Percentiles rank a stretch among this genome's conserved stretches.
Evolutionary conservation across 495 filamentous ascomycete species (phyloP).

Genomic region (Aspergillus olivimuriae): DNA sequence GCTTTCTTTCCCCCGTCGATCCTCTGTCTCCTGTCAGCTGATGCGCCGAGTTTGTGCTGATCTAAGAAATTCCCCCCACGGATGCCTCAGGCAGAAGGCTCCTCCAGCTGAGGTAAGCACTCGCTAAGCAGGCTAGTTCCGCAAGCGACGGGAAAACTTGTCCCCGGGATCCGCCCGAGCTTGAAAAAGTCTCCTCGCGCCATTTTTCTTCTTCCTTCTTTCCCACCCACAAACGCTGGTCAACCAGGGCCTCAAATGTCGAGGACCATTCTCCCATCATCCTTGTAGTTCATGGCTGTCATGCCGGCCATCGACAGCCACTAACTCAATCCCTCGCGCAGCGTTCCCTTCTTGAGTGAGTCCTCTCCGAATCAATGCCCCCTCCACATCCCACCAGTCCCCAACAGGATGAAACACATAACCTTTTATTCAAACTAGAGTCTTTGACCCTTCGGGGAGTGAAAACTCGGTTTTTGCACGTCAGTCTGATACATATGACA

Average conservation of each 20-base stretch:
- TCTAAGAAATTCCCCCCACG: constrained; percentile 7
- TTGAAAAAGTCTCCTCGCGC: constrained; percentile 17
- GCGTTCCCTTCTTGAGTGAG: constrained; percentile 3
- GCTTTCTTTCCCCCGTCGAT: constrained; percentile 7
- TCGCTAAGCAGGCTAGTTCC: background rate
- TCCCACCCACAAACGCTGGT: constrained; percentile 1
- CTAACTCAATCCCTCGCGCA: constrained; percentile 4
- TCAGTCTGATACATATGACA: constrained; percentile 77
- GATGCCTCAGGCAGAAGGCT: too few relatives aligned
- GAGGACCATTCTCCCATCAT: background rate
- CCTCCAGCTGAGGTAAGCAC: too few relatives aligned
- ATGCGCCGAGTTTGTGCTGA: constrained; percentile 1
- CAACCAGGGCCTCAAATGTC: background rate
- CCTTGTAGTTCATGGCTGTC: constrained; percentile 3
- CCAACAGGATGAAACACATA: constrained; percentile 65
- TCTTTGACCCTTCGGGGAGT: constrained; percentile 92
- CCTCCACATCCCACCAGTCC: constrained; percentile 2
- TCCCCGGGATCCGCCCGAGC: constrained; percentile 8
- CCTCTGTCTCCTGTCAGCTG: background rate
- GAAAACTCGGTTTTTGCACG: constrained; percentile 96
- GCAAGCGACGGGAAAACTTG: background rate
- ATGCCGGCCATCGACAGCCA: constrained; percentile 1
- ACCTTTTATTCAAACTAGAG: constrained; percentile 97
- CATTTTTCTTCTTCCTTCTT: constrained; percentile 6
- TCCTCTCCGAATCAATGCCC: background rate